Conservation (phyloP, 139 green algal genomes). For the Asterochloris sp. region DNA sequence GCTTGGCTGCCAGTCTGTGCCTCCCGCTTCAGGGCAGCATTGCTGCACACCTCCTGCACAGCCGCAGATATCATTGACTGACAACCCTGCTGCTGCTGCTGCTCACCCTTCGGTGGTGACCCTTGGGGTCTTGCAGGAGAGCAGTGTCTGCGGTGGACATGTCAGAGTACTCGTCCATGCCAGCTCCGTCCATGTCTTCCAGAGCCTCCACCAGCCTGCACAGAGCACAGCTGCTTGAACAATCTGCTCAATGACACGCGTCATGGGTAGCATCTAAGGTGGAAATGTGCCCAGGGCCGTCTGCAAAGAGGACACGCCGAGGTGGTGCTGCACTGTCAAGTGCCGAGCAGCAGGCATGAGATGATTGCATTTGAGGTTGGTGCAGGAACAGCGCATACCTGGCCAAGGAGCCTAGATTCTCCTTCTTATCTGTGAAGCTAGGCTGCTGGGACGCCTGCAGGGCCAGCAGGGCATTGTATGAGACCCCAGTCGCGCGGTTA, state of each 20-base stretch:
- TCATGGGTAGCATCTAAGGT: too few species aligned
- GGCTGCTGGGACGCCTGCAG: constrained; percentile 7
- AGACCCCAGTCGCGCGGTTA: too few species aligned
- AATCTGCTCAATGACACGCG: too few species aligned
- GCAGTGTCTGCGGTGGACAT: background rate
- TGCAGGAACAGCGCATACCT: background rate
- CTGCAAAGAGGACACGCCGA: background rate
- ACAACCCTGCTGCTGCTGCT: background rate
- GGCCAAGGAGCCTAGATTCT: constrained; percentile 13
- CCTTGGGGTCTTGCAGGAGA: background rate
- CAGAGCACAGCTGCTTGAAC: background rate
- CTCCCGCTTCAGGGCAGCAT: background rate
- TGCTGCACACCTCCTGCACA: background rate
- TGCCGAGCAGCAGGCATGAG: background rate
- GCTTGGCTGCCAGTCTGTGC: background rate
- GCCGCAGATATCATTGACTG: too few species aligned
- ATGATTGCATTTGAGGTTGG: background rate
- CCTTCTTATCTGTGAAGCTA: constrained; percentile 13
- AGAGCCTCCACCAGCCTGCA: constrained; percentile 14
- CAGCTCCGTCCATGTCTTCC: background rate
- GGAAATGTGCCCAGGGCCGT: too few species aligned
- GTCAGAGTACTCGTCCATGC: constrained; percentile 9
- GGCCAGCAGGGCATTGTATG: too few species aligned
- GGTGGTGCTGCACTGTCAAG: background rate
- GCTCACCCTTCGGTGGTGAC: constrained; percentile 13